Evolutionary conservation across 83 land plant genomes (phyloP).

Genomic region (Diphasiastrum complanatum): DNA sequence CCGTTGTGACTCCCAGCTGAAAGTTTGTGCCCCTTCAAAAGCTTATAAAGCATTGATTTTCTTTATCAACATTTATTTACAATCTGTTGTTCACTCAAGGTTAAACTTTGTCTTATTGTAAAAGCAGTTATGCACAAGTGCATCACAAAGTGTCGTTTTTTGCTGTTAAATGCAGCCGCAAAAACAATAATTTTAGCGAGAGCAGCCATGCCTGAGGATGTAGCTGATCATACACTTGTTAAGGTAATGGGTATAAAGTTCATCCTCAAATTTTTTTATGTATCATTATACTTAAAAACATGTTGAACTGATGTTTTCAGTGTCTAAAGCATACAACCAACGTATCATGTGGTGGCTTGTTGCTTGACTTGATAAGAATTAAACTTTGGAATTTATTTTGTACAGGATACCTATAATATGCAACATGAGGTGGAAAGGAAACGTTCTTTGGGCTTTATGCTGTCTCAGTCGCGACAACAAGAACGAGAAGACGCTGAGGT

Average conservation of each 20-base stretch:
- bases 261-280: too few species aligned
- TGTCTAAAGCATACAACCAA: background rate
- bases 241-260: constrained; percentile 53
- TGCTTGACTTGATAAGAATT: too few species aligned
- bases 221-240: constrained; percentile 61
- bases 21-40: too few species aligned
- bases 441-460: constrained; percentile 58
- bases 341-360: background rate
- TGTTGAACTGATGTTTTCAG: too few species aligned
- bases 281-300: too few species aligned
- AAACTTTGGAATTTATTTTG: too few species aligned
- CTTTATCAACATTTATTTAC: too few species aligned
- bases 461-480: constrained; percentile 80
- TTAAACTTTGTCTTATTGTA: constrained; percentile 9
- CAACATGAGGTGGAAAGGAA: constrained; percentile 72
- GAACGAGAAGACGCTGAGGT: constrained; percentile 93
- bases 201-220: constrained; percentile 67
- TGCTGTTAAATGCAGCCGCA: constrained; percentile 52
- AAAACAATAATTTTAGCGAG: constrained; percentile 66
- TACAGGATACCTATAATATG: constrained; percentile 71
- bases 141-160: too few species aligned
- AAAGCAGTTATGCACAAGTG: too few species aligned
- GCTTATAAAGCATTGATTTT: too few species aligned
- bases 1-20: too few species aligned
- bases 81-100: background rate